Evolutionary conservation across 208 protist species (phyloP).

Genomic region (Strigomonas culicis): DNA sequence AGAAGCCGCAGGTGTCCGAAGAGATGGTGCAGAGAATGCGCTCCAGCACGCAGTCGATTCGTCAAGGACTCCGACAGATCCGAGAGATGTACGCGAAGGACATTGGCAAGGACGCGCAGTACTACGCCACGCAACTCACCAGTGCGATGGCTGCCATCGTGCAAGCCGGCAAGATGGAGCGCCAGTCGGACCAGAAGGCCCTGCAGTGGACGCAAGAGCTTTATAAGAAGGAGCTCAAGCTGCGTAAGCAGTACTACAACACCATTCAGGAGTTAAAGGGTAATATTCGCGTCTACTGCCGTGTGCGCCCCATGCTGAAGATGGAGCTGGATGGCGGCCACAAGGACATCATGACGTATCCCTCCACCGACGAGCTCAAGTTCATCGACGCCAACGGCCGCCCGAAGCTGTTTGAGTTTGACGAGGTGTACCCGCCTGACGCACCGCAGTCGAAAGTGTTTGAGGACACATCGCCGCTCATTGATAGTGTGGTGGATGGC

Average conservation of each 20-base stretch:
- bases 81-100: constrained; percentile 60
- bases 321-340: constrained; percentile 74
- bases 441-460: constrained; percentile 84
- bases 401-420: constrained; percentile 90
- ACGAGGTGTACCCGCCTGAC: constrained; percentile 83
- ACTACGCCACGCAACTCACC: constrained; percentile 63
- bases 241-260: constrained; percentile 93
- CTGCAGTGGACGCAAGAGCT: constrained; percentile 87
- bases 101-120: constrained; percentile 58
- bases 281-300: constrained; percentile 94
- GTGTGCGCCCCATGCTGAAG: constrained; percentile 85
- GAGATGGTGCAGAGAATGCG: constrained; percentile 51
- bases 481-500: constrained; percentile 92
- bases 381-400: constrained; percentile 68
- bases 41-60: constrained; percentile 41
- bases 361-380: constrained; percentile 75
- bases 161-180: constrained; percentile 64
- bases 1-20: constrained; percentile 14
- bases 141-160: constrained; percentile 73
- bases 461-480: constrained; percentile 90
- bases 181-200: constrained; percentile 66
- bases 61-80: constrained; percentile 64
- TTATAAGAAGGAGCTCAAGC: constrained; percentile 89
- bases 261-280: constrained; percentile 92
- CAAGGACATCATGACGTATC: constrained; percentile 77